A percentile compares a stretch with the other conserved stretches of the same genome.
Evolutionary conservation across 2,329 filamentous ascomycete species (phyloP).

Genomic region (Calycina marina): DNA sequence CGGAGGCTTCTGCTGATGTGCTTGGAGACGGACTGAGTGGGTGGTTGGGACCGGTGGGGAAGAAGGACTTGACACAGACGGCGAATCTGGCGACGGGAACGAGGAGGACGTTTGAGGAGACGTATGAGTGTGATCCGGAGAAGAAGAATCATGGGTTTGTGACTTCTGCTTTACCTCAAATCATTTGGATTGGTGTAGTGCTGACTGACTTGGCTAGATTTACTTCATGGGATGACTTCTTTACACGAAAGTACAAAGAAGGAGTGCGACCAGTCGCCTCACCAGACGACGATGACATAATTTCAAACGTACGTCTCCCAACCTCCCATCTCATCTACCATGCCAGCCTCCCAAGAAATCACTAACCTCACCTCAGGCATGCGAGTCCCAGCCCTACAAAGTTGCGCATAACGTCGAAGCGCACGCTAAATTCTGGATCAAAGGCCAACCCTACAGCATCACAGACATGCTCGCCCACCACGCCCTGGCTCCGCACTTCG

Average conservation of each 20-base stretch:
- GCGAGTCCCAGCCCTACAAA: constrained; percentile 46
- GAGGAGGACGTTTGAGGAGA: constrained; percentile 37
- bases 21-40: neutral
- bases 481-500: constrained; percentile 36
- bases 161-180: too few relatives aligned
- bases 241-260: constrained; percentile 38
- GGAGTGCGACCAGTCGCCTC: constrained; percentile 41
- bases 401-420: constrained; percentile 34
- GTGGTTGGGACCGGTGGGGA: neutral
- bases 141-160: constrained; percentile 40
- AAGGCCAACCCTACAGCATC: constrained; percentile 53
- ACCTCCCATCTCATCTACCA: too few relatives aligned
- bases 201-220: constrained; percentile 9
- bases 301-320: too few relatives aligned
- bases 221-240: constrained; percentile 57
- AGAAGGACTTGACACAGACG: neutral
- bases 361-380: too few relatives aligned
- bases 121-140: constrained; percentile 44
- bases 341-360: too few relatives aligned
- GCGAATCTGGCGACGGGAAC: neutral
- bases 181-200: too few relatives aligned
- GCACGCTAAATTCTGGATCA: constrained; percentile 52
- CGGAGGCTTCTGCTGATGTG: neutral
- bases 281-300: constrained; percentile 36
- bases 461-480: constrained; percentile 48